phyloP scores from a whole-genome alignment of 805 yeast genomes.

The Yarrowia yakushimensis region DNA sequence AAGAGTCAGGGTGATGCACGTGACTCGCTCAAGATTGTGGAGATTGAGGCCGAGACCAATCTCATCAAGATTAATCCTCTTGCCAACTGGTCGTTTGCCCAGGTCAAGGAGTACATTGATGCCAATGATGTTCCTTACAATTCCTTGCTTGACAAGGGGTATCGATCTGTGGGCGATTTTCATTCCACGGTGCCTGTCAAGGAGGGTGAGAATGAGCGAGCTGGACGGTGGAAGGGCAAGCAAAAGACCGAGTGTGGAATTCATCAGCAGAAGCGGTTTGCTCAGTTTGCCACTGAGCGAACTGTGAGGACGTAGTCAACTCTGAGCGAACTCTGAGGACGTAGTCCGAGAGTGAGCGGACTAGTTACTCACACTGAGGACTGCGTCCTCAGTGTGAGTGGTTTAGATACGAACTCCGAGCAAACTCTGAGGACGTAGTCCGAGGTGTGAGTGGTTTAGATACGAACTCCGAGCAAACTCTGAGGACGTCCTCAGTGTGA shows the following conservation, averaged over 20 bases:
- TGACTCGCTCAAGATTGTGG: conserved; percentile 66
- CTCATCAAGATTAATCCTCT: conserved; percentile 86
- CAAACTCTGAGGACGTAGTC: neutral
- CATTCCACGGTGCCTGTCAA: conserved; percentile 87
- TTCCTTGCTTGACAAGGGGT: conserved; percentile 76
- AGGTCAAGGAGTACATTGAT: conserved; percentile 67
- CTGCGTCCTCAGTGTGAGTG: too few species aligned
- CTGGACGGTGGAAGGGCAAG: conserved; percentile 96
- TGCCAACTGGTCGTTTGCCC: conserved; percentile 72
- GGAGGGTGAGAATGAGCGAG: conserved; percentile 91
- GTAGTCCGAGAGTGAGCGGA: neutral
- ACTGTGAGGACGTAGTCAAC: neutral
- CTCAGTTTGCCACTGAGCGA: conserved; percentile 45
- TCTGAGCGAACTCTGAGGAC: neutral
- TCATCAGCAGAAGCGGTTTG: conserved; percentile 74
- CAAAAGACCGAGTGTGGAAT: conserved; percentile 94
- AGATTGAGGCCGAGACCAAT: conserved; percentile 64
- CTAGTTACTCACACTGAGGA: too few species aligned
- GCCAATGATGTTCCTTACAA: conserved; percentile 78
- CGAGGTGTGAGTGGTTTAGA: too few species aligned
- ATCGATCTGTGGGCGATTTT: conserved; percentile 91
- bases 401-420: too few species aligned
- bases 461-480: too few species aligned
- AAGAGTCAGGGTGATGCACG: conserved; percentile 87
- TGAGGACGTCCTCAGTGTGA: too few species aligned